Percentiles rank a stretch among this genome's conserved stretches.
phyloP scores from a whole-genome alignment of 345 rosid species.

The Hibiscus syriacus region DNA sequence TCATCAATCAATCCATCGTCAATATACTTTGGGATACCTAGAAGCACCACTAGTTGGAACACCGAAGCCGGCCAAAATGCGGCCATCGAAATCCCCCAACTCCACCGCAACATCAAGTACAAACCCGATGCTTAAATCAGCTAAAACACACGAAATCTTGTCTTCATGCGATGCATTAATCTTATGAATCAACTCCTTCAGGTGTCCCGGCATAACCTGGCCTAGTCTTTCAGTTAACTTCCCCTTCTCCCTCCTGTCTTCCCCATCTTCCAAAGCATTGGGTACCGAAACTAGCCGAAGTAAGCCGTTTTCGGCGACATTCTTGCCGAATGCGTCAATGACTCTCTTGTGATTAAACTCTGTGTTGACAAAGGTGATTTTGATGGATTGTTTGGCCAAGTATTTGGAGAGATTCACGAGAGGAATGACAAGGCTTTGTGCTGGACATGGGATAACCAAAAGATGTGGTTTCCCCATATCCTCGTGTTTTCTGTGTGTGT shows the following conservation, averaged over 20 bases:
- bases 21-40: conserved; percentile 27
- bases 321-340: conserved; percentile 12
- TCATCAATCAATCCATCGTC: conserved; percentile 37
- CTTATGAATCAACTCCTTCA: too few species aligned
- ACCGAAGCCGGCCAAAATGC: conserved; percentile 37
- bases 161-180: too few species aligned
- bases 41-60: conserved; percentile 18
- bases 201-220: conserved; percentile 25
- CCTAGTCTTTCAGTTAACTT: conserved; percentile 22
- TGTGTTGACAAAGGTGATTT: conserved; percentile 29
- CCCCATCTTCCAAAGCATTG: conserved; percentile 33
- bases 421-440: conserved; percentile 50
- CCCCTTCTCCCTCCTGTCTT: conserved; percentile 24
- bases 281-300: conserved; percentile 34
- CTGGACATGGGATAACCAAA: conserved; percentile 36
- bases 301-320: neutral
- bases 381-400: conserved; percentile 23
- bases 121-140: conserved; percentile 22
- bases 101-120: conserved; percentile 32
- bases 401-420: conserved; percentile 25
- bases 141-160: too few species aligned
- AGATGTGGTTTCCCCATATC: conserved; percentile 26
- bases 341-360: conserved; percentile 26
- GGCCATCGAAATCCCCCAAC: conserved; percentile 30
- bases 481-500: too few species aligned